These are phyloP conservation scores for Rhizomucor miehei DNA, from an alignment of 371 early-diverging fungal species.

Conservation along the genomic window DNA sequence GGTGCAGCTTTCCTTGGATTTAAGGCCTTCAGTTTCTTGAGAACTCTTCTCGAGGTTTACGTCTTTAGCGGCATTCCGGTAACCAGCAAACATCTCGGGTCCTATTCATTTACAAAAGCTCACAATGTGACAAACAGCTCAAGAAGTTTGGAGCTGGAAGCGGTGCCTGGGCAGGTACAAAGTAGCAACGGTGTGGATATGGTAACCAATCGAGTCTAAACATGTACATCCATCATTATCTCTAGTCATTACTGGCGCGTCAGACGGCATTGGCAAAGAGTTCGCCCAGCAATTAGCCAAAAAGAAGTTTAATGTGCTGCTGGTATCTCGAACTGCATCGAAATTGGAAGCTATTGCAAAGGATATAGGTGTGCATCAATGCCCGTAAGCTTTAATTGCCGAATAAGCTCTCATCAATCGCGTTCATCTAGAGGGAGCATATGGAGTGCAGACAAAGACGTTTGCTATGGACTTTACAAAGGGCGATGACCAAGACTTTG, in stretches of 20 bases:
- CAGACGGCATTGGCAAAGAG: conserved; percentile 97
- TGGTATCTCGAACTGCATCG: conserved; percentile 83
- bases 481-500: conserved; percentile 65
- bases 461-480: conserved; percentile 84
- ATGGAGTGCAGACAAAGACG: conserved; percentile 69
- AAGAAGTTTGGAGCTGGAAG: conserved; percentile 79
- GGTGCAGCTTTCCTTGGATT: conserved; percentile 47
- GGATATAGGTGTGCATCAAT: conserved; percentile 56
- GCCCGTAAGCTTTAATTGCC: background rate
- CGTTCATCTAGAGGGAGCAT: conserved; percentile 25
- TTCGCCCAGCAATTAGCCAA: conserved; percentile 90
- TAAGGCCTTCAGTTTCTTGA: conserved; percentile 47
- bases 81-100: conserved; percentile 11
- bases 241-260: conserved; percentile 93
- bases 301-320: conserved; percentile 81
- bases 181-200: too few relatives aligned
- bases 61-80: conserved; percentile 60
- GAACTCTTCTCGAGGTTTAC: conserved; percentile 54
- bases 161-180: conserved; percentile 83
- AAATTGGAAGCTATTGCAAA: conserved; percentile 82
- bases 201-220: too few relatives aligned
- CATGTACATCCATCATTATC: background rate
- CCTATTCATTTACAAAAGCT: too few relatives aligned
- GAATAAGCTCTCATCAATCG: too few relatives aligned
- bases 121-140: conserved; percentile 40